Conservation (phyloP, 441 rosid genomes). For the Syzygium malaccense region DNA sequence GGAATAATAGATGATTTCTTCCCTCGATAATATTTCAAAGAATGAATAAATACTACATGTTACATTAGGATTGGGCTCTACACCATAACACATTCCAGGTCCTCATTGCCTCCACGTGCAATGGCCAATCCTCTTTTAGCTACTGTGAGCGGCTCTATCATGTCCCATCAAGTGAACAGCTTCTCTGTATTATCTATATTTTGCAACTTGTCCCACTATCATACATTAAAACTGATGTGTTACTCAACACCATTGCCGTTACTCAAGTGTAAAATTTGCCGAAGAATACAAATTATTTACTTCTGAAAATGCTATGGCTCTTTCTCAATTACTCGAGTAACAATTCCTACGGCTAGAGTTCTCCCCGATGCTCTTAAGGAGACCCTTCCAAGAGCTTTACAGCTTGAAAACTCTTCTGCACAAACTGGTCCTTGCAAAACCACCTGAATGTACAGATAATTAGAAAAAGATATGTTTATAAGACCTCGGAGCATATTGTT, state of each 20-base stretch:
- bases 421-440: constrained; percentile 57
- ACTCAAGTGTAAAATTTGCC: neutral
- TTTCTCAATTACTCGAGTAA: constrained; percentile 60
- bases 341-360: constrained; percentile 78
- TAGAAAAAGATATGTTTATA: neutral
- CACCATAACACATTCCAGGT: neutral
- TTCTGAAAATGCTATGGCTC: neutral
- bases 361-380: constrained; percentile 74
- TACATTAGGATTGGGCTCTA: neutral
- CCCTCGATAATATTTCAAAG: neutral
- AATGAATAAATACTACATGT: neutral
- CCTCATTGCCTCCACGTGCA: neutral
- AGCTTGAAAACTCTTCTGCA: constrained; percentile 58
- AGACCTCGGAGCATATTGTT: neutral
- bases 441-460: constrained; percentile 38
- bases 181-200: neutral
- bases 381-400: constrained; percentile 85
- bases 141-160: neutral
- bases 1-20: neutral
- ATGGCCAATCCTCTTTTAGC: neutral
- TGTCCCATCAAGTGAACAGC: neutral
- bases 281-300: neutral
- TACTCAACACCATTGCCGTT: neutral
- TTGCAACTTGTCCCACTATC: neutral
- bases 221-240: neutral